Base-by-base conservation (phyloP, 768 basidiomycete species). In the Lactarius deliciosus region DNA sequence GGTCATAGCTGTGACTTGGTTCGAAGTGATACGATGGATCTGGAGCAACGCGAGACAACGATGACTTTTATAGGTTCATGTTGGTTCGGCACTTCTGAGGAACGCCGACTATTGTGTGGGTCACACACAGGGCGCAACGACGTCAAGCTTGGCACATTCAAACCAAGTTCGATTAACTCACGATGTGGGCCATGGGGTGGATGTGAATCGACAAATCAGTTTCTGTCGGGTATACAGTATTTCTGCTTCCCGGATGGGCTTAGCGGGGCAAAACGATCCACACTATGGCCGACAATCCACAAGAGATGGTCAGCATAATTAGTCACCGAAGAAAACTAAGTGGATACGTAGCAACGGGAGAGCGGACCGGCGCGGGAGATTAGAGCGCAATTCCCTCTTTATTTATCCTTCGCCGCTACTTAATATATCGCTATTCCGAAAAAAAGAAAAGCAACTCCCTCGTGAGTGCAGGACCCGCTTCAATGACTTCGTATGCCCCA, bases 1-100 rank as follows among this genome's bases (percentile, higher is more conserved):
- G 43, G 67, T 54, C 67, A 66, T 68, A 1, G 16, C 36, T 55
- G 50, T 43, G 56, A 25, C 25, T 50, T 22, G 10, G 60, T 34
- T 60, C 16, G n/a, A 30, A 16, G 5, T 30, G 28, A 20, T 28
- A 28, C 18, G 22, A 47, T 18, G 60, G 16, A n/a, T 43, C 22
- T 30, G 7, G 20, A 11, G 30, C 0, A 25, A 13, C 11, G 15
- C 47, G 22, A 50, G 22, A 22, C 22, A 25, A 18, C 11, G 11
- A 13, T 6, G 47, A 25, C 10, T 22, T 50, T 50, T 50, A 50
- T 50, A 50, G 10, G 22, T 9, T 25, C 22, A 20, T 50, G 22
- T 5, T 50, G n/a, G 45, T 22, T 22, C 10, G 45, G n/a, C 10
- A 11, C 45, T 47, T 47, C 22, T 50, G 2, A 25, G 13, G 45